Base-by-base conservation (phyloP, 805 yeast genomes). In the Metschnikowia colocasiae region DNA sequence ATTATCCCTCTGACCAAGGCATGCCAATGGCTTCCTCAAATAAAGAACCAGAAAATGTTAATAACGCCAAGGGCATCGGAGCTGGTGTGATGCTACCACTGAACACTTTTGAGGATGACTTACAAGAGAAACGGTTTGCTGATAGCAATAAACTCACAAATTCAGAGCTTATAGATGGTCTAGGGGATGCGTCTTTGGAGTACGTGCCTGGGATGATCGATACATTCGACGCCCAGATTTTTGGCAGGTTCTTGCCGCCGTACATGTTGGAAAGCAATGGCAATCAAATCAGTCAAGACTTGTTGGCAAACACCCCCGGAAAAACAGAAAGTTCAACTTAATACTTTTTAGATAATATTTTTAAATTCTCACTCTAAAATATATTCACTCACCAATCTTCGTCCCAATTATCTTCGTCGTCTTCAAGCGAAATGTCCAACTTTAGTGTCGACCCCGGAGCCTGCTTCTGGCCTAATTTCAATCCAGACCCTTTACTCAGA, bases 181-280 rank as follows among this genome's bases (percentile, higher is more conserved):
- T 45, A 37, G 40, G 20, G 37, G 31, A 43, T 23, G 40, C 48
- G 5, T 48, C 53, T 13, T 56, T 63, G 34, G 65, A 69, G 45
- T 86, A 87, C 57, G 75, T 86, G 51, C 88, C 94, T 1, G 94
- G 95, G 4, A 83, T 87, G 36, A 85, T 89, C 74, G 96, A 89
- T 62, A 86, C 84, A 54, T 65, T 89, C 40, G 97, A 89, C 61
- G 80, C 87, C 59, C 91, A 87, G 59, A 75, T 89, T 16, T 89
- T 89, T 70, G 97, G 96, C 1, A 69, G 87, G 33, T 83, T 85
- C 53, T 61, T 87, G 41, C 96, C 96, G 2, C 94, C 95, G 3
- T 87, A 86, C 60, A 87, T 87, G 95, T 71, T 82, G 40, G 73
- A 69, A 46, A 49, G 50, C n/a, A 49, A 47, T 49, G 38, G 48